Percentiles rank a stretch among this genome's conserved stretches.
Conservation (phyloP, 2,329 filamentous ascomycete genomes). For the Fusarium sp. region DNA sequence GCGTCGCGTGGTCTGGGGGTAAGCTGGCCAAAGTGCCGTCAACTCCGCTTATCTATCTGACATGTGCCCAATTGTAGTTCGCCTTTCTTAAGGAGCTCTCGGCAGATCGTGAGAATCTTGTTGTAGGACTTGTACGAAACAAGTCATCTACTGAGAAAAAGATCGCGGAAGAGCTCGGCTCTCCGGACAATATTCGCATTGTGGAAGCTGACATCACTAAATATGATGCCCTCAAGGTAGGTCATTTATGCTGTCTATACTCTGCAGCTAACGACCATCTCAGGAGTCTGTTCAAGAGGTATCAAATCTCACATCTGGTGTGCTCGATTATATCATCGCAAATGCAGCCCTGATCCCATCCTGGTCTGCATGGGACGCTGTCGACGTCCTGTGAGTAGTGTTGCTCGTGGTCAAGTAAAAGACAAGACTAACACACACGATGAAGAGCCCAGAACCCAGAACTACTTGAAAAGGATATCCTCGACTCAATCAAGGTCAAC, state of each 20-base stretch:
- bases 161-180: background rate
- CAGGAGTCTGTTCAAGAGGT: background rate
- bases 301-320: background rate
- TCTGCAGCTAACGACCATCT: background rate
- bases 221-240: background rate
- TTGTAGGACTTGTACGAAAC: background rate
- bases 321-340: background rate
- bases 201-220: background rate
- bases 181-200: background rate
- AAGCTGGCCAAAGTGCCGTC: background rate
- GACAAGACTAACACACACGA: background rate
- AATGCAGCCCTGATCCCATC: background rate
- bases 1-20: background rate
- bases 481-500: background rate
- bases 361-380: background rate
- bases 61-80: background rate
- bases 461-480: background rate
- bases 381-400: background rate
- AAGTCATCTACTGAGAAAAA: background rate
- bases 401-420: background rate
- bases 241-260: no score
- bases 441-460: background rate
- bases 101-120: background rate
- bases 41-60: background rate
- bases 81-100: conserved; percentile 1